Base-by-base conservation (phyloP, 176 grass and related monocot species). In the Ananas comosus region DNA sequence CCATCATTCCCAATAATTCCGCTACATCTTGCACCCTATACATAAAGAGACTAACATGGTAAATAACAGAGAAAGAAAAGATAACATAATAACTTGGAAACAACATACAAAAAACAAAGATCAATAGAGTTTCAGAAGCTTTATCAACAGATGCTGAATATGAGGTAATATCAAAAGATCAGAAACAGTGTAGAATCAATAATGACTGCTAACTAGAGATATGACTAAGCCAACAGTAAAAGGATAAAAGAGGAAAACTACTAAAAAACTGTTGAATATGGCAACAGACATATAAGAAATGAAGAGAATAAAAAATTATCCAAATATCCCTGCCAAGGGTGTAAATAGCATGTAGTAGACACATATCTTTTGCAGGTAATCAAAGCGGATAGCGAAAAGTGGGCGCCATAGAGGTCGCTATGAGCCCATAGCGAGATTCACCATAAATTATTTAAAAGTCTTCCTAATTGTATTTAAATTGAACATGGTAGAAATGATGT, bases 1-100 rank as follows among this genome's bases (percentile, higher is more conserved):
- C 81, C 92, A 96, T 96, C 92, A 96, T 96, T 63, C 92, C 92
- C 22, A 96, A 81, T 70, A 96, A 63, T 82, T 96, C 86, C 16
- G 81, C 92, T 50, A 96, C 86, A 79, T 96, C 92, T 1, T 76
- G 81, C 58, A 88, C 80, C 74, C 92, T 96, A 81, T 61, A 83
- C 57, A 70, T 27, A 53, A 87, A 80, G 54, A 58, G 29, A 33
- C 21, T 65, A 65, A 66, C 12, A 42, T 16, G 47, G 28, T 13
- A 11, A 42, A 66, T 66, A 48, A 48, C 16, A 14, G 3, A 48
- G 42, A 14, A 66, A 16, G n/a, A 48, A 33, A 13, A 33, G 29
- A 33, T 33, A 33, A 33, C 29, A 33, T 0, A 33, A 33, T 33
- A 66, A 66, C 64, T 42, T 66, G 11, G 16, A 16, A 66, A 33